Evolutionary conservation across 805 yeast genomes (phyloP).

Genomic region (Suhomyces xylopsoci): DNA sequence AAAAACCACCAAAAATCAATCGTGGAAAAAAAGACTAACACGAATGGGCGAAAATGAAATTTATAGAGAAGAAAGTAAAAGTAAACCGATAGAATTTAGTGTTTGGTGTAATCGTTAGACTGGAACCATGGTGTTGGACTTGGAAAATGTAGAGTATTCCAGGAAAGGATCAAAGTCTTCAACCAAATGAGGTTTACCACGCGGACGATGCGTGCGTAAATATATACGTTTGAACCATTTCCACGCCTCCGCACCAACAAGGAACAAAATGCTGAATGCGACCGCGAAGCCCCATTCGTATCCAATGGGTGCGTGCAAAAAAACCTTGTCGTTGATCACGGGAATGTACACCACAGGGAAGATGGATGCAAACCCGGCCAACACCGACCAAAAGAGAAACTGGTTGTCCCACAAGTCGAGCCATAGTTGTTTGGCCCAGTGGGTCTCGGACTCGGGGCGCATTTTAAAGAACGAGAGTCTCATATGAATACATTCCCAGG

Average conservation of each 20-base stretch:
- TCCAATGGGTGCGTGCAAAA: constrained; percentile 36
- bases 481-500: constrained; percentile 42
- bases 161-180: constrained; percentile 40
- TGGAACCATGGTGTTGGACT: constrained; percentile 32
- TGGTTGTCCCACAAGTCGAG: constrained; percentile 35
- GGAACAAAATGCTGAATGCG: constrained; percentile 28
- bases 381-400: constrained; percentile 37
- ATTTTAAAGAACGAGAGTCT: constrained; percentile 32
- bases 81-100: background rate
- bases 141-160: constrained; percentile 39
- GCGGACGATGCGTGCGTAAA: constrained; percentile 16
- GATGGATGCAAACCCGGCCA: constrained; percentile 34
- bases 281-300: constrained; percentile 40
- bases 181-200: constrained; percentile 36
- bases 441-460: constrained; percentile 34
- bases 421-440: constrained; percentile 37
- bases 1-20: background rate
- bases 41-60: background rate
- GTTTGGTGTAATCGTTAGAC: background rate
- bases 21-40: background rate
- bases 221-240: constrained; percentile 39
- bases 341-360: constrained; percentile 42
- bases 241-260: constrained; percentile 36
- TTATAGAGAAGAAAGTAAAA: background rate
- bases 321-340: constrained; percentile 38